Evolutionary conservation across 2,329 filamentous ascomycete species (phyloP), one percentile per base, ranked within the genome.

Genomic region (Ceratocystis harringtonii): DNA sequence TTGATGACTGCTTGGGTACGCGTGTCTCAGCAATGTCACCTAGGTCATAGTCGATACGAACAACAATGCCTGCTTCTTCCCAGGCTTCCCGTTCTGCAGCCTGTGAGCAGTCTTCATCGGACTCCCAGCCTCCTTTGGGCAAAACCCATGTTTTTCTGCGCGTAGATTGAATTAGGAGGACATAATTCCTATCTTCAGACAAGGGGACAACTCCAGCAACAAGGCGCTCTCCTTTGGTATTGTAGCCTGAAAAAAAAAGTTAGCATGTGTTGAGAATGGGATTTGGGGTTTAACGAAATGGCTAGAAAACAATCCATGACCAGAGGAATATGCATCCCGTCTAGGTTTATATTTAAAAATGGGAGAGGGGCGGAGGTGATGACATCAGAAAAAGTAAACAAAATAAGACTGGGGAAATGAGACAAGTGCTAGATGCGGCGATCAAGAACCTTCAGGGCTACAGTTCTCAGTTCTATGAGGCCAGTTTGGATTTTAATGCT

Each of bases 41-140:
- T 62, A 99, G 82, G 75, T 96, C 90, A 74, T 87, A 88, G 71
- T 88, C 86, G 75, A 96, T 86, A 67, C 84, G 87, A 75, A 92
- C 89, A 71, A 88, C 81, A 72, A 97, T 95, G 72, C 94, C 94
- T 52, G 92, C 94, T 78, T 97, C 94, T 78, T 97, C 94, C 94
- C 94, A 97, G 68, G 94, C 94, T 76, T 99, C 94, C 70, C 94
- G 80, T 80, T 87, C 76, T 65, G 94, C 94, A 66, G 94, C 89
- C 74, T 92, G 84, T 68, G 88, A 84, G 69, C 89, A 94, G 68
- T 86, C 84, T 77, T 99, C 94, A 76, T 99, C 94, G 43, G 85
- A 87, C 76, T 99, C 94, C 92, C 94, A 99, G 68, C 94, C 94
- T 73, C 94, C 94, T 75, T 99, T 99, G 68, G 94, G 94, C 67